phyloP scores from a whole-genome alignment of 495 filamentous ascomycete species.

The Lasiosphaeria ovina region DNA sequence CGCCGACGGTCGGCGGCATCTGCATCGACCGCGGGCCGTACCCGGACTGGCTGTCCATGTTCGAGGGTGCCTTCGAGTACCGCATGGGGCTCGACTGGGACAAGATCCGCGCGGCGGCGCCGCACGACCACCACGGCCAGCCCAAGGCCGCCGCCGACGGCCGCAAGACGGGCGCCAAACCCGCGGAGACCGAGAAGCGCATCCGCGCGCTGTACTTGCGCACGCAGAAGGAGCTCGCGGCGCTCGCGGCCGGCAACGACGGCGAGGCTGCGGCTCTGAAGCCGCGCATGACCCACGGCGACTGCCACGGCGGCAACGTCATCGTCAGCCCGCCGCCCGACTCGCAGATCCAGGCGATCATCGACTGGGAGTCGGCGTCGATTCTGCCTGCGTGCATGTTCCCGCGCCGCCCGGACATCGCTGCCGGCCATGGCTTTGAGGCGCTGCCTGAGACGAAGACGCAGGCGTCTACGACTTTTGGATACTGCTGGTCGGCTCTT shows the following conservation, averaged over 20 bases:
- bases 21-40: conserved; percentile 2
- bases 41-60: not conserved
- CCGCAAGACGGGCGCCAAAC: no score
- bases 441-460: not conserved
- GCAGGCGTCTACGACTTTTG: no score
- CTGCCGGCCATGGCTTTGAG: not conserved
- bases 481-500: no score
- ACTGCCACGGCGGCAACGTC: conserved; percentile 8
- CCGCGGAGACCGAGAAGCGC: not conserved
- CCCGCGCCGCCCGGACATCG: not conserved
- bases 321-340: not conserved
- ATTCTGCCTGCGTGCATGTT: conserved; percentile 5
- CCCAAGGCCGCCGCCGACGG: no score
- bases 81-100: no score
- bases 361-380: conserved; percentile 7
- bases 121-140: not conserved
- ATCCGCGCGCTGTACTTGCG: not conserved
- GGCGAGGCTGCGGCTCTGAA: not conserved
- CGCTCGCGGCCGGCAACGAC: not conserved
- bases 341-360: not conserved
- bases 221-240: not conserved
- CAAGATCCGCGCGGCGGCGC: not conserved
- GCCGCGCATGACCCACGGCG: conserved; percentile 5
- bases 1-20: not conserved
- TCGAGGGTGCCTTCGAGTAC: not conserved